Conservation (phyloP, 179 eudicot genomes). For the Patellifolia procumbens region DNA sequence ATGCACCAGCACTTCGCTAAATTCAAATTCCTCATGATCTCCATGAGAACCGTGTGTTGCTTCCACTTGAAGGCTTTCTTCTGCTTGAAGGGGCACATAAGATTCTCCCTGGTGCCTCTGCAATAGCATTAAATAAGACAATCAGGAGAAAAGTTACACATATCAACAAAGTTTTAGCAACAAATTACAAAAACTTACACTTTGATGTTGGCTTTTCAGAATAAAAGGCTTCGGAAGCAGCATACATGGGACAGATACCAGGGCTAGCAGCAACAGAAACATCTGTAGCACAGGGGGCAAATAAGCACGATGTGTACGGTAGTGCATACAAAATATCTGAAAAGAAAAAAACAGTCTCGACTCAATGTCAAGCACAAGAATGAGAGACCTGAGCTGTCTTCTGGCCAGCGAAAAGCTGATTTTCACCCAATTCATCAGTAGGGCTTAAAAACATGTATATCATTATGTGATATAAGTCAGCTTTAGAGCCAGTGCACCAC, state of each 20-base stretch:
- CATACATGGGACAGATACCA: constrained; percentile 86
- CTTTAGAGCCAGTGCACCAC: constrained; percentile 87
- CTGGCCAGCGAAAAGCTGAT: constrained; percentile 75
- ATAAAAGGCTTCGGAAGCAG: constrained; percentile 81
- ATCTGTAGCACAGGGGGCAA: constrained; percentile 40
- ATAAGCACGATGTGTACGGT: not conserved
- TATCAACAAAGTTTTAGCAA: not conserved
- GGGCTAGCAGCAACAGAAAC: constrained; percentile 58
- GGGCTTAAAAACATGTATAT: constrained; percentile 95
- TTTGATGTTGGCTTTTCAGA: constrained; percentile 68
- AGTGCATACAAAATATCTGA: constrained; percentile 23
- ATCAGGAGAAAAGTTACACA: constrained; percentile 5
- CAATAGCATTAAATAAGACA: constrained; percentile 9
- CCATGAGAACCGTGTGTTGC: constrained; percentile 45
- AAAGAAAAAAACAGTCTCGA: constrained; percentile 22
- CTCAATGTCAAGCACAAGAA: constrained; percentile 2
- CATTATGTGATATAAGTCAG: constrained; percentile 83
- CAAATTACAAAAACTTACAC: constrained; percentile 35
- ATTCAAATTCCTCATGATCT: constrained; percentile 62
- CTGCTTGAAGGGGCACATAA: constrained; percentile 43
- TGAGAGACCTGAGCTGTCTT: constrained; percentile 58
- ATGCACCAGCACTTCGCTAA: constrained; percentile 75
- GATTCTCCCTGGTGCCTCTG: constrained; percentile 73
- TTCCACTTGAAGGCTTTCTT: constrained; percentile 40
- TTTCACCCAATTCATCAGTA: constrained; percentile 72